A percentile compares a stretch with the other conserved stretches of the same genome.
Evolutionary conservation across 192 early-diverging fungal species (phyloP).

Genomic region (Backusella psychrophila): DNA sequence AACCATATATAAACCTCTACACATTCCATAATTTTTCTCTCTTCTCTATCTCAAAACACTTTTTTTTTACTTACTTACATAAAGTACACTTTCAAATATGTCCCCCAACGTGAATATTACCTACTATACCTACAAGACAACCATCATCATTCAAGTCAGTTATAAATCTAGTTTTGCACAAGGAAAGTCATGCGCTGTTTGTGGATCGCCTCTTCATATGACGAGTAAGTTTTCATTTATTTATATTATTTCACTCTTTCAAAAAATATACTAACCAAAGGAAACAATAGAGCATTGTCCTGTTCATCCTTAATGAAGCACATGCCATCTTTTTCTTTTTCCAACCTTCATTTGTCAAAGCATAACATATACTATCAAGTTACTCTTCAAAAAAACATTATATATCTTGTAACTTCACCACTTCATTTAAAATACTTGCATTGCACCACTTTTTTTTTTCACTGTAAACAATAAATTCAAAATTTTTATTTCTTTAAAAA

Average conservation of each 20-base stretch:
- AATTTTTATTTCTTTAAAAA: neutral
- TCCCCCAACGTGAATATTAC: neutral
- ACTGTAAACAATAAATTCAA: neutral
- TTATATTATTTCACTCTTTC: neutral
- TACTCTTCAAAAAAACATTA: neutral
- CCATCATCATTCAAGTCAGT: neutral
- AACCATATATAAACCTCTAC: neutral
- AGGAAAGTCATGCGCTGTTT: constrained; percentile 23
- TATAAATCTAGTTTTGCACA: neutral
- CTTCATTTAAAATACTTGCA: neutral
- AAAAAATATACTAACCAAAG: neutral
- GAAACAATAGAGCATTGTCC: constrained; percentile 31
- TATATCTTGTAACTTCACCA: neutral
- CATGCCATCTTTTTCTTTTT: neutral
- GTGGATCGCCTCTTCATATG: constrained; percentile 34
- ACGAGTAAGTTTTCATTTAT: constrained; percentile 22
- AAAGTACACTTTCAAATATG: neutral
- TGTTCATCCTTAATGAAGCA: constrained; percentile 20
- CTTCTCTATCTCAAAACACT: neutral
- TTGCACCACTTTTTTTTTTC: neutral
- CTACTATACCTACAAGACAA: neutral
- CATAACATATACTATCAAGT: neutral
- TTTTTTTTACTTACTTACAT: neutral
- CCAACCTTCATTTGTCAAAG: neutral
- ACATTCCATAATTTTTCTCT: neutral